These are phyloP conservation scores for Penicillium canescens DNA, from an alignment of 495 filamentous ascomycete species.

Conservation along the genomic window DNA sequence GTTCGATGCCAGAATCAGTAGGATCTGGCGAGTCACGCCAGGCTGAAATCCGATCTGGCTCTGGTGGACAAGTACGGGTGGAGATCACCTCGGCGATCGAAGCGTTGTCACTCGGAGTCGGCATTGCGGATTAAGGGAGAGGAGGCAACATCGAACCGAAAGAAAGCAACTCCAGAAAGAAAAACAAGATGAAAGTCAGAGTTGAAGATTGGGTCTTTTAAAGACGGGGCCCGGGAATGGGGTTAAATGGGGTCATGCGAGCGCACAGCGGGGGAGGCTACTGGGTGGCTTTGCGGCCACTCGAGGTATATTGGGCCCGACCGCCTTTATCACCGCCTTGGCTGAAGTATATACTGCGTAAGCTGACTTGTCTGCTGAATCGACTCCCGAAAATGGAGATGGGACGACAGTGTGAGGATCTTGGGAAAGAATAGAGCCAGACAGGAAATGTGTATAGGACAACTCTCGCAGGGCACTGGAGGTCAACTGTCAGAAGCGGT, in stretches of 20 bases:
- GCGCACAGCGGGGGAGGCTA: conserved; percentile 38
- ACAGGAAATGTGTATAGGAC: too few species aligned
- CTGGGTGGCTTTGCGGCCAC: too few species aligned
- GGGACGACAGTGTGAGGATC: too few species aligned
- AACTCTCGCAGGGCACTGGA: too few species aligned
- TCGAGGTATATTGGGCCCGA: too few species aligned
- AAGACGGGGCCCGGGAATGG: conserved; percentile 5
- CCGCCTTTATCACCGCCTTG: too few species aligned
- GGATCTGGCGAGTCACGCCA: conserved; percentile 41
- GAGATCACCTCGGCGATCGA: conserved; percentile 51
- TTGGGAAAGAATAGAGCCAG: too few species aligned
- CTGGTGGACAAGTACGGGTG: conserved; percentile 59
- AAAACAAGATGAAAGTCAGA: conserved; percentile 17
- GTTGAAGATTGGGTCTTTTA: conserved; percentile 15
- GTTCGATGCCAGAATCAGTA: conserved; percentile 22
- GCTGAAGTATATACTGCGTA: too few species aligned
- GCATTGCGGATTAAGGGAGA: conserved; percentile 51
- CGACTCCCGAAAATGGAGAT: too few species aligned
- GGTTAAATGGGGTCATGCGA: conserved; percentile 39
- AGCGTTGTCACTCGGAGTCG: conserved; percentile 57
- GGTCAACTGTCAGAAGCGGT: too few species aligned
- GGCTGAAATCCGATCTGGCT: conserved; percentile 42
- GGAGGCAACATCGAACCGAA: conserved; percentile 41
- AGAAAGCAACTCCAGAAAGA: conserved; percentile 2
- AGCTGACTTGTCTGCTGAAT: too few species aligned